These are phyloP conservation scores for Hibiscus mutabilis DNA, from an alignment of 345 rosid genomes.

Conservation along the genomic window DNA sequence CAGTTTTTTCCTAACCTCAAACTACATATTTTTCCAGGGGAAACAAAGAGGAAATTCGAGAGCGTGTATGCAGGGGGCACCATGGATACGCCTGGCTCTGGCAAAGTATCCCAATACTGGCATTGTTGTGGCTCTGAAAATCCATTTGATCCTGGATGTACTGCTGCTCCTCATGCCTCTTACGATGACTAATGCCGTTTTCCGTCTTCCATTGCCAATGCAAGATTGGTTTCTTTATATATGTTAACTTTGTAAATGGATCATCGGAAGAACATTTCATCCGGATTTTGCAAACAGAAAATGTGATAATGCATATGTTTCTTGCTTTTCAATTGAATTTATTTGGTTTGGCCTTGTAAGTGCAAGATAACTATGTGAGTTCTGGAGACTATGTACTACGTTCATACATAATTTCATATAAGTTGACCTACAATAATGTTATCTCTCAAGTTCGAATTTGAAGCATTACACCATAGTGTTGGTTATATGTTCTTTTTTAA, in stretches of 20 bases:
- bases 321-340: background rate
- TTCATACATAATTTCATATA: too few species aligned
- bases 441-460: too few species aligned
- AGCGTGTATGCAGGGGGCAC: constrained; percentile 80
- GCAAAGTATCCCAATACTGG: constrained; percentile 71
- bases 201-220: background rate
- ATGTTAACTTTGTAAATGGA: background rate
- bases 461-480: too few species aligned
- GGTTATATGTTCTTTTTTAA: too few species aligned
- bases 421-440: too few species aligned
- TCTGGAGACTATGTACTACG: background rate
- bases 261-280: background rate
- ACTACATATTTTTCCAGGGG: constrained; percentile 38
- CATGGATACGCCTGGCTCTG: constrained; percentile 72
- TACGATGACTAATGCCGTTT: constrained; percentile 57
- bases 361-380: background rate
- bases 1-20: background rate
- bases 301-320: background rate
- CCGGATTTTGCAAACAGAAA: background rate
- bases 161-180: constrained; percentile 70
- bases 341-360: background rate
- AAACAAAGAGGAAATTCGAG: constrained; percentile 91
- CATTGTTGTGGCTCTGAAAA: constrained; percentile 96
- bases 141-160: constrained; percentile 83
- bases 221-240: background rate